A percentile compares a stretch with the other conserved stretches of the same genome.
Conservation (phyloP, 306 rosid genomes). For the Myrica gale region DNA sequence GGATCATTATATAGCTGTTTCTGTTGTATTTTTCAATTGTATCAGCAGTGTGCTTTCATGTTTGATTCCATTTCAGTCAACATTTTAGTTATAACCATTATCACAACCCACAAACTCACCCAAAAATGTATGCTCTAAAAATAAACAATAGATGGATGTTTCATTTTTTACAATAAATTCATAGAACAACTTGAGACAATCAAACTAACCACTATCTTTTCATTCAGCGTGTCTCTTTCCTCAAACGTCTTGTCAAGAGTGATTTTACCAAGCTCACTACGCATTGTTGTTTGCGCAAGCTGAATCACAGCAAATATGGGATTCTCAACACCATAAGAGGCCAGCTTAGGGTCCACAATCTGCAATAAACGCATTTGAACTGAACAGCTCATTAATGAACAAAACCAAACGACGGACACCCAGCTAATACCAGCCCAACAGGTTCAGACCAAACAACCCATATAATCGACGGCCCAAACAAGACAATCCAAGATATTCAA, state of each 20-base stretch:
- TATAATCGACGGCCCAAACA: neutral
- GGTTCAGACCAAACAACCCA: neutral
- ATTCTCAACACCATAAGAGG: constrained; percentile 87
- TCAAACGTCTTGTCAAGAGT: constrained; percentile 95
- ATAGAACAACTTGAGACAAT: constrained; percentile 11
- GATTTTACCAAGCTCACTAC: constrained; percentile 92
- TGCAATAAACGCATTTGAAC: constrained; percentile 27
- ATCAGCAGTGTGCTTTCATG: neutral
- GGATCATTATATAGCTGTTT: neutral
- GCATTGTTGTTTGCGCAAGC: constrained; percentile 98
- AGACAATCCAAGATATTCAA: neutral
- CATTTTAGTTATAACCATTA: too few relatives aligned
- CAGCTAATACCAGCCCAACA: neutral
- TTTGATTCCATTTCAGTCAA: neutral
- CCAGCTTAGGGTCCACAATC: constrained; percentile 92
- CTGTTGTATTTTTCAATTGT: neutral
- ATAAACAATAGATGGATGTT: too few relatives aligned
- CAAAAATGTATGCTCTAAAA: neutral
- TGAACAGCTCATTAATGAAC: constrained; percentile 9
- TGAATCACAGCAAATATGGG: constrained; percentile 87
- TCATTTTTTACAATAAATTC: too few relatives aligned
- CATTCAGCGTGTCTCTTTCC: constrained; percentile 88
- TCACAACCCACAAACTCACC: neutral
- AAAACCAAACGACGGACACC: neutral
- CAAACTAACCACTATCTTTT: constrained; percentile 79